Conservation (phyloP, 1,284 basidiomycete species). For the Ustilago crameri region DNA sequence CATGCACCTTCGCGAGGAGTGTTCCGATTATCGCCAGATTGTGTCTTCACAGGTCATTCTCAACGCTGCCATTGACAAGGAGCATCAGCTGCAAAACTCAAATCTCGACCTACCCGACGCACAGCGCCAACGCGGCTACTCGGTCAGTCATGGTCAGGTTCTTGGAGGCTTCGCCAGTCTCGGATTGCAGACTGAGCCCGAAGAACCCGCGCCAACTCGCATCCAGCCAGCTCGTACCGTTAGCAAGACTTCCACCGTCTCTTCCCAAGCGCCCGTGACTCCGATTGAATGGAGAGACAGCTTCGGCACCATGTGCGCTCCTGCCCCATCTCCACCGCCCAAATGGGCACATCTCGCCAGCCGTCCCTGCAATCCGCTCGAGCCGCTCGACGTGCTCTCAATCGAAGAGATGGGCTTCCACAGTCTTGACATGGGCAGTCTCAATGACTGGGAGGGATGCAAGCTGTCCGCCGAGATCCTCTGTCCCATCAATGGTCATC, state of each 20-base stretch:
- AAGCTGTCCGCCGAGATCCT: slow-evolving; percentile 48
- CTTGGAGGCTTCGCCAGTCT: slow-evolving; percentile 47
- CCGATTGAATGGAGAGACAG: slow-evolving; percentile 43
- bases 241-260: slow-evolving; percentile 25
- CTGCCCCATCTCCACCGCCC: slow-evolving; percentile 5
- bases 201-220: slow-evolving; percentile 2
- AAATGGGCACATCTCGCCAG: slow-evolving; percentile 34
- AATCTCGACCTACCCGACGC: slow-evolving; percentile 2
- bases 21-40: slow-evolving; percentile 57
- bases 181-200: slow-evolving; percentile 29
- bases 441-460: slow-evolving; percentile 59
- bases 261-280: slow-evolving; percentile 27
- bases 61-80: slow-evolving; percentile 23
- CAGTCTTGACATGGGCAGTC: slow-evolving; percentile 58
- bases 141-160: slow-evolving; percentile 37
- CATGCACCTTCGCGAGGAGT: slow-evolving; percentile 55
- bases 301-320: slow-evolving; percentile 12
- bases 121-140: slow-evolving; percentile 15
- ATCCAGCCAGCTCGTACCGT: slow-evolving; percentile 17
- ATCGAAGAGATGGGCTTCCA: slow-evolving; percentile 63
- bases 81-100: slow-evolving; percentile 9
- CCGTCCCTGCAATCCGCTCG: slow-evolving; percentile 43
- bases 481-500: slow-evolving; percentile 38
- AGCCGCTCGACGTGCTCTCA: slow-evolving; percentile 58
- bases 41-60: slow-evolving; percentile 45